Evolutionary conservation across 805 yeast species (phyloP), one percentile per base, ranked within the genome.

Genomic region (Zygotorulaspora sp.): DNA sequence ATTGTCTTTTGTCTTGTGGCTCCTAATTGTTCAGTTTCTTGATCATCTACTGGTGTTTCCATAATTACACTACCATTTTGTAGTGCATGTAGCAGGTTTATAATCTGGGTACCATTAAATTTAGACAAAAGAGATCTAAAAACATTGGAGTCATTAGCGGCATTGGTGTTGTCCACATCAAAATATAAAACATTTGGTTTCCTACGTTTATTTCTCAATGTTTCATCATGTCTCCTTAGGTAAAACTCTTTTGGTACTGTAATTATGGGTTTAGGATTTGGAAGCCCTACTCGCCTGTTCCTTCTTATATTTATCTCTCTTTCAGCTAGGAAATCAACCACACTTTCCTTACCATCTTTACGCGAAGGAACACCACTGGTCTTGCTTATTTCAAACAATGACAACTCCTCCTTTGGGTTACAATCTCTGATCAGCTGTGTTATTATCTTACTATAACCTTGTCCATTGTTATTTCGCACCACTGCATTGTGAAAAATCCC

Each of bases 401-500:
- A 62, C 1, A 51, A 44, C 23, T 64, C 72, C 47, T 78, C 83
- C 25, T 69, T 67, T 0, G 51, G 57, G 23, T 74, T 73, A 3
- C 82, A 77, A 55, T 80, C 87, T 47, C 80, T 67, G 14, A 80
- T 60, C n/a, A 80, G 60, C 14, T 68, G 61, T 2, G 80, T 76
- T 40, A 79, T 77, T 18, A 50, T 41, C 19, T 45, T 47, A 19
- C 52, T 47, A 30, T 49, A 50, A 8, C 40, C 44, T 11, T 45
- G 43, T 5, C 39, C 38, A 16, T 42, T 43, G 13, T 49, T 50
- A 8, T 38, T 34, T 17, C 68, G 61, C 7, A 77, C 66, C 12
- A 79, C 62, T 2, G 87, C 80, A 50, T 80, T 80, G 26, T 82
- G 75, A 56, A 80, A 80, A 3, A 77, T 71, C 0, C 86, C 85